These are phyloP conservation scores for Tanacetum coccineum DNA, from an alignment of 129 eudicot genomes.

Conservation along the genomic window DNA sequence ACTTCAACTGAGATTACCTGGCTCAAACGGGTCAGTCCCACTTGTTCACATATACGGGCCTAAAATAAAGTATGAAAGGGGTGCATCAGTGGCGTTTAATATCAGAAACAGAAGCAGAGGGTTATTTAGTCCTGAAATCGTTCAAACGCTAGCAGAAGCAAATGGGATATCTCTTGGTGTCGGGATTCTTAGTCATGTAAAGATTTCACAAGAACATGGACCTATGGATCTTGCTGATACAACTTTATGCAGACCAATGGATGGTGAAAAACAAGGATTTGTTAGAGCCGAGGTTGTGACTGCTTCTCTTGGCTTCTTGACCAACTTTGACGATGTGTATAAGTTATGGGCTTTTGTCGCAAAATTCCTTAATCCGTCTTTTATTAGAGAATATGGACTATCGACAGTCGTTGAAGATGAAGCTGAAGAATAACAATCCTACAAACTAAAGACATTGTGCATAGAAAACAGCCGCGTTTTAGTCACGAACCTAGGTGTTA, in stretches of 20 bases:
- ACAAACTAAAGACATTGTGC: conserved; percentile 22
- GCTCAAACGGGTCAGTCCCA: conserved; percentile 34
- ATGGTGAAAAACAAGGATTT: conserved; percentile 41
- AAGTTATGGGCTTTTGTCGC: conserved; percentile 64
- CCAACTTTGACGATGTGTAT: conserved; percentile 64
- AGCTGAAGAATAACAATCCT: not conserved
- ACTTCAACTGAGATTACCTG: conserved; percentile 46
- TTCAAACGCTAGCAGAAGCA: conserved; percentile 58
- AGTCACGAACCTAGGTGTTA: conserved; percentile 2
- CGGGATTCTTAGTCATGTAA: conserved; percentile 62
- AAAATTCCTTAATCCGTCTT: conserved; percentile 52
- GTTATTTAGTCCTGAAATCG: conserved; percentile 49
- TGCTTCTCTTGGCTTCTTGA: conserved; percentile 60
- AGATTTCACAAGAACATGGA: conserved; percentile 32
- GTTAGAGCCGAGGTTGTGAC: conserved; percentile 64
- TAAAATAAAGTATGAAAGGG: conserved; percentile 56
- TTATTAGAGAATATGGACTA: conserved; percentile 41
- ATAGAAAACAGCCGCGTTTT: conserved; percentile 23
- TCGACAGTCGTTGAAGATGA: conserved; percentile 41
- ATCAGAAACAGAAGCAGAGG: conserved; percentile 49
- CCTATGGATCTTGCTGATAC: conserved; percentile 37
- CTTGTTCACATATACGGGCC: conserved; percentile 64
- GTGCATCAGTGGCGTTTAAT: conserved; percentile 58
- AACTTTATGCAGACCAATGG: conserved; percentile 47
- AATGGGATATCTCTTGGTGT: conserved; percentile 63